Evolutionary conservation across 1,284 basidiomycete species (phyloP), one percentile per base, ranked within the genome.

Genomic region (Wallemia hederae): DNA sequence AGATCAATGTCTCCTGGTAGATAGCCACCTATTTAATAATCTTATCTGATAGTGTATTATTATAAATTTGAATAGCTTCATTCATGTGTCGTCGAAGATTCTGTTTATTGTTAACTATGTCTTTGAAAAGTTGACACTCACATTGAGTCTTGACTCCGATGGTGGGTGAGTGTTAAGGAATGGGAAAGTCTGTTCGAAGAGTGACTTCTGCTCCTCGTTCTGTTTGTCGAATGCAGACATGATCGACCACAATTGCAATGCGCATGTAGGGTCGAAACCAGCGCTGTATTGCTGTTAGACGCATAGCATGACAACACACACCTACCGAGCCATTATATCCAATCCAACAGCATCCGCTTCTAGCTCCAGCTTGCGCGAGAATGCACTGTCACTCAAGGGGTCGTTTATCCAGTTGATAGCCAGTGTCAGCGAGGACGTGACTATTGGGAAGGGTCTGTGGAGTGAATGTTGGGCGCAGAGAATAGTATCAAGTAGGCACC

Each of bases 11-110:
- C 39, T 49, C 39, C 39, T 11, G n/a, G 39, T 17, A 49, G 39
- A 22, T 49, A 49, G 9, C 61, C 17, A 59, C 61, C 3, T 55
- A 60, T 29, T 58, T 63, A 56, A 26, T 39, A 19, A 49, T 49
- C 25, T 49, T 27, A 60, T 24, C 61, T 15, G 25, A 15, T 5
- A 19, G 58, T 19, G 19, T 60, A 58, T 31, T 49, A 19, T 27
- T 33, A 19, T 25, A 24, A 34, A 33, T 33, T 11, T n/a, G 22
- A 2, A 58, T 19, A 26, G n/a, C 11, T 19, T 33, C 11, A 14
- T 34, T 19, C 55, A 39, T 24, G 19, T 31, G 24, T n/a, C 22
- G 25, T 55, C 28, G 59, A 61, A 60, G 49, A 64, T 33, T 49
- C 39, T 49, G n/a, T 22, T 5, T 22, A 49, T 33, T 49, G 39